A percentile compares a stretch with the other conserved stretches of the same genome.
Conservation (phyloP, 805 yeast species). For the Diddensiella santjacobensis region DNA sequence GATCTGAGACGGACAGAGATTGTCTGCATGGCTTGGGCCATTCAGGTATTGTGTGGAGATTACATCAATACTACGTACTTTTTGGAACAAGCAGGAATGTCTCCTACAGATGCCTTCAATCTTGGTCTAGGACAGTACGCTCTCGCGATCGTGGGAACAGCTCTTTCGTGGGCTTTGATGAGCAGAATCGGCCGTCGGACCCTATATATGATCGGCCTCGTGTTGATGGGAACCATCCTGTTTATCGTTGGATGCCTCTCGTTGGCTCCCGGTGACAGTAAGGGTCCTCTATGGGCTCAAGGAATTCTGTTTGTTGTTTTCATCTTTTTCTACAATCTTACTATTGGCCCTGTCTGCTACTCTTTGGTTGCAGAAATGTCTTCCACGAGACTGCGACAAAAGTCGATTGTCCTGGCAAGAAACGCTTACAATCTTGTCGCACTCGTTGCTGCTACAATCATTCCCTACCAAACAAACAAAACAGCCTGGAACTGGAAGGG, state of each 20-base stretch:
- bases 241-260: constrained; percentile 38
- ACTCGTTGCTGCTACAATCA: constrained; percentile 30
- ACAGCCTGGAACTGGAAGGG: constrained; percentile 45
- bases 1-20: constrained; percentile 47
- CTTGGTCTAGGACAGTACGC: constrained; percentile 45
- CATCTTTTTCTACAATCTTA: constrained; percentile 39
- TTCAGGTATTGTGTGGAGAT: constrained; percentile 34
- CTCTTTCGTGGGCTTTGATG: constrained; percentile 18
- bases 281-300: constrained; percentile 25
- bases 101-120: constrained; percentile 38
- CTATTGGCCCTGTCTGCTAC: constrained; percentile 42
- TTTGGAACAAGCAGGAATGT: constrained; percentile 41
- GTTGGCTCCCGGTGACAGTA: constrained; percentile 8
- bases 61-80: constrained; percentile 42
- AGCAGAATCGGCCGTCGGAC: constrained; percentile 24
- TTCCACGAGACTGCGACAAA: constrained; percentile 39
- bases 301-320: constrained; percentile 47
- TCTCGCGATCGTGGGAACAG: constrained; percentile 44
- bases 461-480: constrained; percentile 34
- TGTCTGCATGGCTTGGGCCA: constrained; percentile 42
- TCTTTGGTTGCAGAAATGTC: constrained; percentile 41
- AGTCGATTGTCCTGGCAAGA: constrained; percentile 41
- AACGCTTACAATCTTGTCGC: constrained; percentile 24
- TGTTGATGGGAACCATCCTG: constrained; percentile 36
- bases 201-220: constrained; percentile 33